phyloP scores from a whole-genome alignment of 208 protist genomes.

The Naegleria gruberi region DNA sequence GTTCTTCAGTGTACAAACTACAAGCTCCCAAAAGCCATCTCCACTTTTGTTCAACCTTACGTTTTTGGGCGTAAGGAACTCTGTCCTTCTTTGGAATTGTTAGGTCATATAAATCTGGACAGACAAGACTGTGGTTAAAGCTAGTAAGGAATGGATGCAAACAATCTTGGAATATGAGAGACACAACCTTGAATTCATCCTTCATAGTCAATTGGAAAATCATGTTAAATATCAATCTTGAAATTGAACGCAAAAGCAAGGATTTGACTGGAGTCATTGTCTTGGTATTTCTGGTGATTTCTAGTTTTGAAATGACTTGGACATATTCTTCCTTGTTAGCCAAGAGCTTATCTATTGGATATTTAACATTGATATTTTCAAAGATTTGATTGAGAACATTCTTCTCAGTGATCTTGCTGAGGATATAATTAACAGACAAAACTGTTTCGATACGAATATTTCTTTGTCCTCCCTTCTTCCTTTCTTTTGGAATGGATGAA shows the following conservation, averaged over 20 bases:
- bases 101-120: neutral
- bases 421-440: neutral
- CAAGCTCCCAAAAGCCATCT: neutral
- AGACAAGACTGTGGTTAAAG: neutral
- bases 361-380: neutral
- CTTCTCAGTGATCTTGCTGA: neutral
- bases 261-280: neutral
- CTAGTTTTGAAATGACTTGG: neutral
- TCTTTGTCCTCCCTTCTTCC: neutral
- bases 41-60: neutral
- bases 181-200: neutral
- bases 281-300: neutral
- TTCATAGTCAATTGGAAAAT: neutral
- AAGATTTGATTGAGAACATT: neutral
- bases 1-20: neutral
- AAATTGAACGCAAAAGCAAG: neutral
- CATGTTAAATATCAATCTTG: neutral
- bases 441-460: neutral
- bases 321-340: neutral
- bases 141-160: neutral
- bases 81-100: neutral
- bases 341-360: neutral
- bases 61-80: neutral
- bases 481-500: neutral
- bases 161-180: neutral